Percentiles rank a stretch among this genome's conserved stretches.
Evolutionary conservation across 257 asterid genomes (phyloP).

Genomic region (Thymus mandschuricus): DNA sequence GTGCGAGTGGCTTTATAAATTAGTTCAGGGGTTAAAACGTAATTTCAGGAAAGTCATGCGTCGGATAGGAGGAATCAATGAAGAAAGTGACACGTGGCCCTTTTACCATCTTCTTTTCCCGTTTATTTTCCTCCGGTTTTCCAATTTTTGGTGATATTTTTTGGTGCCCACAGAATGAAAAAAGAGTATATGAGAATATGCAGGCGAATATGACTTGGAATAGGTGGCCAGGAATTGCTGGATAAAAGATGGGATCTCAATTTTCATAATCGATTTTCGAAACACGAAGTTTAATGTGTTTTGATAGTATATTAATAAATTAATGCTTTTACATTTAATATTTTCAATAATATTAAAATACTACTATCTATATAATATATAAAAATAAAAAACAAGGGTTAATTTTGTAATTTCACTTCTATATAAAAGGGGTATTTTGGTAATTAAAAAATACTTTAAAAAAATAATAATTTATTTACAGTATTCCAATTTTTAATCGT

Average conservation of each 20-base stretch:
- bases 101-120: neutral
- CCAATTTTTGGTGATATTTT: neutral
- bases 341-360: too few relatives aligned
- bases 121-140: neutral
- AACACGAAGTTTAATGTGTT: too few relatives aligned
- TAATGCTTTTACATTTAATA: too few relatives aligned
- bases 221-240: constrained; percentile 17
- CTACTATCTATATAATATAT: too few relatives aligned
- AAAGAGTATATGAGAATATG: constrained; percentile 38
- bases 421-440: too few relatives aligned
- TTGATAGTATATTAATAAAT: too few relatives aligned
- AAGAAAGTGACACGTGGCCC: constrained; percentile 21
- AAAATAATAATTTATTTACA: too few relatives aligned
- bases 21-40: neutral
- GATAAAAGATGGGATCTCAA: constrained; percentile 4
- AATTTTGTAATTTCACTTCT: too few relatives aligned
- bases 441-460: too few relatives aligned
- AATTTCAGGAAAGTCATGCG: neutral
- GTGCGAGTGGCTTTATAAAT: constrained; percentile 24
- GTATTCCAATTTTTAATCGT: too few relatives aligned
- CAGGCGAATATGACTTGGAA: constrained; percentile 43
- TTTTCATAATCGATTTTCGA: too few relatives aligned
- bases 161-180: constrained; percentile 32
- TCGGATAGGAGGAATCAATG: neutral
- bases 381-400: too few relatives aligned